These are phyloP conservation scores for Penicillium arizonense DNA, from an alignment of 495 filamentous ascomycete genomes.

Conservation along the genomic window DNA sequence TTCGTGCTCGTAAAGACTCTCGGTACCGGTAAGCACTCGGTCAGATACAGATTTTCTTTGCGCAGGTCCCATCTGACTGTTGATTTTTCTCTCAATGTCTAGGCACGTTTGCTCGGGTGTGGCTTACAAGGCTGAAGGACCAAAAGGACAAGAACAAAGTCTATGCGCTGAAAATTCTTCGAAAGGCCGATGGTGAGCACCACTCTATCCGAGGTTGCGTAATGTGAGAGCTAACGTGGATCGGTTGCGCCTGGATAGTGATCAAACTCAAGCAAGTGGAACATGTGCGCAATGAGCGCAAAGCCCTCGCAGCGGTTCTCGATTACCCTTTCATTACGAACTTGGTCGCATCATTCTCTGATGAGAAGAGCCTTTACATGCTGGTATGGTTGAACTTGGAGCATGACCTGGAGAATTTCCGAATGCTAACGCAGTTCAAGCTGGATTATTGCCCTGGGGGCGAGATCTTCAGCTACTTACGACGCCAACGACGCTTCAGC, in stretches of 20 bases:
- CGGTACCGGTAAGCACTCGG: slow-evolving; percentile 66
- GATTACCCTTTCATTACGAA: slow-evolving; percentile 95
- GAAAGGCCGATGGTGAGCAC: slow-evolving; percentile 73
- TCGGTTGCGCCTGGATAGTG: slow-evolving; percentile 48
- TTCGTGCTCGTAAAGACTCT: slow-evolving; percentile 86
- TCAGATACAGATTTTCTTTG: slow-evolving; percentile 10
- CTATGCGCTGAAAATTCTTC: slow-evolving; percentile 89
- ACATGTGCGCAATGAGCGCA: slow-evolving; percentile 92
- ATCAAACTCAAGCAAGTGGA: slow-evolving; percentile 97
- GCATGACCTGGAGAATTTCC: background rate
- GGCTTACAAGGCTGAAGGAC: slow-evolving; percentile 70
- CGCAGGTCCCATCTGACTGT: slow-evolving; percentile 28
- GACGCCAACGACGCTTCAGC: slow-evolving; percentile 81
- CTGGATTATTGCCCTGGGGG: slow-evolving; percentile 93
- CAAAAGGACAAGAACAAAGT: slow-evolving; percentile 65
- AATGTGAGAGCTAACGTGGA: slow-evolving; percentile 8
- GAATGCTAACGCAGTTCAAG: slow-evolving; percentile 33
- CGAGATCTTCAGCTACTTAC: slow-evolving; percentile 92
- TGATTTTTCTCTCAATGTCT: slow-evolving; percentile 15
- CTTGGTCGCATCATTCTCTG: slow-evolving; percentile 86
- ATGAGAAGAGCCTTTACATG: slow-evolving; percentile 87
- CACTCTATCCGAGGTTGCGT: background rate
- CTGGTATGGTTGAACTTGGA: slow-evolving; percentile 54
- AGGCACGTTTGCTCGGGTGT: slow-evolving; percentile 97
- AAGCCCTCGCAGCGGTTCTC: slow-evolving; percentile 79